Conservation (phyloP, 139 green algal genomes). For the Closterium sp. region DNA sequence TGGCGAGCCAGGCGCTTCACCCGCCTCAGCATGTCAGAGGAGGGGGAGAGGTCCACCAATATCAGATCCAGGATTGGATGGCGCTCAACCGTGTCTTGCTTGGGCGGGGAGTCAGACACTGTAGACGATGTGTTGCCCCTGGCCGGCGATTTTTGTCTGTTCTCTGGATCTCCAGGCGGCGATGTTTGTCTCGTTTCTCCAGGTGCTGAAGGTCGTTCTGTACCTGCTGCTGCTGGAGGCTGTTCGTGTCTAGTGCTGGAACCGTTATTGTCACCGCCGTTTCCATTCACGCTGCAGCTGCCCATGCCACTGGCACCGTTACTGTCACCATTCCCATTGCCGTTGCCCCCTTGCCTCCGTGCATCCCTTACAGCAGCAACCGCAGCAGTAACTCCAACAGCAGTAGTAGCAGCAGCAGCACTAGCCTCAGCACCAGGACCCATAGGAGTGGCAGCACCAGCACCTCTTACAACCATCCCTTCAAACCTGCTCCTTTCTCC, state of each 20-base stretch:
- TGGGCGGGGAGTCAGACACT: not conserved
- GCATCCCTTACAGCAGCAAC: not conserved
- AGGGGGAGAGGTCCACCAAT: constrained; percentile 26
- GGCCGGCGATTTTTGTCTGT: not conserved
- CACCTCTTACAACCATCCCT: not conserved
- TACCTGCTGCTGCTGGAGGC: not conserved
- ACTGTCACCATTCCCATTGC: not conserved
- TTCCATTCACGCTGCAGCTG: not conserved
- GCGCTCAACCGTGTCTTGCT: not conserved
- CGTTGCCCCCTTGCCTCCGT: not conserved
- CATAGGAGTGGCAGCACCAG: not conserved
- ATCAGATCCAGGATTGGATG: constrained; percentile 2
- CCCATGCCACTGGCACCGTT: not conserved
- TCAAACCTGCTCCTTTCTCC: not conserved
- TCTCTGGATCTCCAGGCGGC: not conserved
- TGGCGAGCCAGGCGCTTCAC: not conserved
- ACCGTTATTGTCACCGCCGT: not conserved
- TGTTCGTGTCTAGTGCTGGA: not conserved
- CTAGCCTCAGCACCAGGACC: not conserved
- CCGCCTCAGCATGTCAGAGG: constrained; percentile 9
- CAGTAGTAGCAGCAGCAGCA: not conserved
- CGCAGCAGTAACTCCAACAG: not conserved
- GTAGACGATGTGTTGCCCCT: not conserved
- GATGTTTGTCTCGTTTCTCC: not conserved
- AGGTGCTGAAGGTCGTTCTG: not conserved